Base-by-base conservation (phyloP, 164 flowering plant genomes). In the Houttuynia cordata region DNA sequence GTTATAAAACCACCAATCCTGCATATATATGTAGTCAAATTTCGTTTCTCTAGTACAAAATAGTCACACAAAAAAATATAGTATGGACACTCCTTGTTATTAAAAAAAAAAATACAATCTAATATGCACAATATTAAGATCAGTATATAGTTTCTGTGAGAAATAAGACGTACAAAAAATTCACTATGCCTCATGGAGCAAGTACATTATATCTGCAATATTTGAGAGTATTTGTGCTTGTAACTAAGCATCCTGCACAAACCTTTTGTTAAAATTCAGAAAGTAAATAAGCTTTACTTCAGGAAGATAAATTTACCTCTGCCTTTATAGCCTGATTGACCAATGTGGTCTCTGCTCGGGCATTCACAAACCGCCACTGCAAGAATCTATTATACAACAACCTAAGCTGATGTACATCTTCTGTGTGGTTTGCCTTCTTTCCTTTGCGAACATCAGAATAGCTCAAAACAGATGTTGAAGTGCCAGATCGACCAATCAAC, bases 291-390 rank as follows among this genome's bases (percentile, higher is more conserved):
- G 14, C 17, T 45, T 45, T 45, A 12, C 8, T 17, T 45, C 2
- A 7, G 49, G 17, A 45, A 45, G 49, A 45, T 17, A 45, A 45
- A 3, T 45, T 49, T 64, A 93, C 99, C 96, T 90, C 95, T 66
- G 91, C 79, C 42, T 64, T 80, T 68, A 69, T 62, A 70, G 72
- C 78, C 71, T 88, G 92, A 50, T 75, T 67, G 63, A 71, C 64
- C 53, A 80, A 68, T 34, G 83, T 80, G 70, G 73, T 77, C 59
- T 83, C 84, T 50, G 81, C 78, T 49, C 73, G 79, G 10, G 95
- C 94, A 88, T 88, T 90, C 47, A 78, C 80, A 78, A 70, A 86
- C 54, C 80, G 65, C 97, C 99, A 93, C 61, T 93, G 99, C 78
- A 88, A 71, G 62, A 74, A 74, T 75, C 89, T 83, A 71, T 93